phyloP scores from a whole-genome alignment of 371 early-diverging fungal genomes.

The Apophysomyces ossiformis region DNA sequence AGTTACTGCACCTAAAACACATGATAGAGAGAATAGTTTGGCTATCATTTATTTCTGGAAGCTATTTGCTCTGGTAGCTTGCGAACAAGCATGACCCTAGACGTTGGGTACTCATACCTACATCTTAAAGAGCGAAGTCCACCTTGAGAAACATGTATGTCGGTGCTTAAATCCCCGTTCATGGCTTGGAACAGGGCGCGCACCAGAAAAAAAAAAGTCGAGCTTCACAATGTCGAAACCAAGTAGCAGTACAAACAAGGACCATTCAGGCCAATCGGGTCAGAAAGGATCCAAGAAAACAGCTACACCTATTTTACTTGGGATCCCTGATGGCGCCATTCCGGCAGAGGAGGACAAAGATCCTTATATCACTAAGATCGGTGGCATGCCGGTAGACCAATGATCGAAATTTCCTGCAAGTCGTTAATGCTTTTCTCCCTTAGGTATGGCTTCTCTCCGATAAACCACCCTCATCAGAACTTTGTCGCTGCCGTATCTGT shows the following conservation, averaged over 20 bases:
- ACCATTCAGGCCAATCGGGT: not conserved
- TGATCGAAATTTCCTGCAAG: not conserved
- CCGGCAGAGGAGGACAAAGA: slow-evolving; percentile 53
- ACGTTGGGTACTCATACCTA: too few species aligned
- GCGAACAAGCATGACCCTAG: too few species aligned
- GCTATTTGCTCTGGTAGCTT: too few species aligned
- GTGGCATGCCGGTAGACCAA: slow-evolving; percentile 66
- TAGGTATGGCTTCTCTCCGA: slow-evolving; percentile 49
- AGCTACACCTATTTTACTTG: slow-evolving; percentile 51
- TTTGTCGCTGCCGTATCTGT: slow-evolving; percentile 50
- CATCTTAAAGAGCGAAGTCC: too few species aligned
- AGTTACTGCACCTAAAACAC: too few species aligned
- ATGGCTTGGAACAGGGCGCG: not conserved
- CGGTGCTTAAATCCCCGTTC: too few species aligned
- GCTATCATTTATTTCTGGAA: too few species aligned
- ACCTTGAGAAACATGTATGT: too few species aligned
- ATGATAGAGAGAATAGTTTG: too few species aligned
- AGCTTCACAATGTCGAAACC: not conserved
- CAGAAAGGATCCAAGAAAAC: slow-evolving; percentile 18
- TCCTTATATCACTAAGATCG: slow-evolving; percentile 71
- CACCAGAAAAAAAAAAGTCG: slow-evolving; percentile 16
- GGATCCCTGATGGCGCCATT: slow-evolving; percentile 69
- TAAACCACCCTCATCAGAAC: slow-evolving; percentile 23
- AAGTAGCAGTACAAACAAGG: slow-evolving; percentile 5
- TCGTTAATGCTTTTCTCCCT: not conserved